Conservation (phyloP, 345 rosid genomes). For the Salix arbutifolia region DNA sequence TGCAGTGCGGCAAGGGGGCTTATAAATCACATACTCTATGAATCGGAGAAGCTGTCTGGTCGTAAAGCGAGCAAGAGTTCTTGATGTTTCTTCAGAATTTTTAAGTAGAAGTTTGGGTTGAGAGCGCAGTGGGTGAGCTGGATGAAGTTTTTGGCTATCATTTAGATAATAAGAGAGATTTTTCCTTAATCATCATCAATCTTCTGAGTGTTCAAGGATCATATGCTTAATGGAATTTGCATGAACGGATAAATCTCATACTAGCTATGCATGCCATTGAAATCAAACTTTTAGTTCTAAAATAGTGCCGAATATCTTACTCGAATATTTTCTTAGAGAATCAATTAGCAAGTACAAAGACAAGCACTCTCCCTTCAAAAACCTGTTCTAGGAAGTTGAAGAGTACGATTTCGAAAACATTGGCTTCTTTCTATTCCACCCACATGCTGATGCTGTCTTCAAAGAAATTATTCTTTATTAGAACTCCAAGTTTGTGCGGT, state of each 20-base stretch:
- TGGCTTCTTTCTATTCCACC: too few relatives aligned
- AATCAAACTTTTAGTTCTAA: too few relatives aligned
- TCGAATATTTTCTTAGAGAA: too few relatives aligned
- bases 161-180: background rate
- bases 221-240: background rate
- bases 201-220: background rate
- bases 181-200: background rate
- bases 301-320: too few relatives aligned
- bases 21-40: slow-evolving; percentile 81
- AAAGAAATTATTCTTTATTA: too few relatives aligned
- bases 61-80: slow-evolving; percentile 58
- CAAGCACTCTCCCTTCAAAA: too few relatives aligned
- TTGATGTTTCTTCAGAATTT: slow-evolving; percentile 9
- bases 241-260: background rate
- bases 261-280: background rate
- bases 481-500: too few relatives aligned
- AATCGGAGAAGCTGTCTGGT: slow-evolving; percentile 73
- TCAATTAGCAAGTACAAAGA: too few relatives aligned
- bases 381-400: too few relatives aligned
- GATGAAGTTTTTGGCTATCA: slow-evolving; percentile 1
- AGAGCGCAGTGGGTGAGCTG: background rate
- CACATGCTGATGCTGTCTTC: too few relatives aligned
- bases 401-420: too few relatives aligned
- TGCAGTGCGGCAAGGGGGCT: slow-evolving; percentile 97
- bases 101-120: background rate